Evolutionary conservation across 306 rosid genomes (phyloP).

Genomic region (Rosa rugosa): DNA sequence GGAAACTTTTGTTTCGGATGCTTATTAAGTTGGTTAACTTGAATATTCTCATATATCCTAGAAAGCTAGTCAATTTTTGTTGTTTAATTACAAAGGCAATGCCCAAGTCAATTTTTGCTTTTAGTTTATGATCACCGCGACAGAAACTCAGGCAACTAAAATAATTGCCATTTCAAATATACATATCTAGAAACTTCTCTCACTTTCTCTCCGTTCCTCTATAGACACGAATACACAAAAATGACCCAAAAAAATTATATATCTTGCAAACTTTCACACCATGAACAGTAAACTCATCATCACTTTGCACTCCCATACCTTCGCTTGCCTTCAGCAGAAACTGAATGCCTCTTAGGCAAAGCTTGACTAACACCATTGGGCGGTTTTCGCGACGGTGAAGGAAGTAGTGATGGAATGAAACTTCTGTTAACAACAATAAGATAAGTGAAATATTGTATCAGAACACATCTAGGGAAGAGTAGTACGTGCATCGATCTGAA

Average conservation of each 20-base stretch:
- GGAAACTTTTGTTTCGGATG: no score
- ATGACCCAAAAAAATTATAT: slow-evolving; percentile 1
- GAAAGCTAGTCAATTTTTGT: no score
- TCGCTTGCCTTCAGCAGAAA: slow-evolving; percentile 49
- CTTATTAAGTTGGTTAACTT: no score
- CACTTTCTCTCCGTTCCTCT: slow-evolving; percentile 22
- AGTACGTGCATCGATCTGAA: not conserved
- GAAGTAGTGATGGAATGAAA: slow-evolving; percentile 74
- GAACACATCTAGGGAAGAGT: not conserved
- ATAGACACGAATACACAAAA: slow-evolving; percentile 32
- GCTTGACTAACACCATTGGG: slow-evolving; percentile 37
- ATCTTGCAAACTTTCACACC: slow-evolving; percentile 23
- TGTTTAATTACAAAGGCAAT: not conserved
- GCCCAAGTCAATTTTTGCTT: not conserved
- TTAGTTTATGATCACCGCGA: slow-evolving; percentile 26
- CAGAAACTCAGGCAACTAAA: slow-evolving; percentile 40
- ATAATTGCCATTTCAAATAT: slow-evolving; percentile 28
- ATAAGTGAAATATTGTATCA: not conserved
- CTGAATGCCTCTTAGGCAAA: slow-evolving; percentile 31
- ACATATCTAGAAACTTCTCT: slow-evolving; percentile 8
- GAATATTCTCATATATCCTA: no score
- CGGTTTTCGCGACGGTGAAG: slow-evolving; percentile 63
- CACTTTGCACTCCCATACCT: slow-evolving; percentile 54
- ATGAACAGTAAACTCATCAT: slow-evolving; percentile 15
- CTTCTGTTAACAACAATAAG: slow-evolving; percentile 45